Evolutionary conservation across 2,329 filamentous ascomycete genomes (phyloP).

Genomic region (Fusarium sp.): DNA sequence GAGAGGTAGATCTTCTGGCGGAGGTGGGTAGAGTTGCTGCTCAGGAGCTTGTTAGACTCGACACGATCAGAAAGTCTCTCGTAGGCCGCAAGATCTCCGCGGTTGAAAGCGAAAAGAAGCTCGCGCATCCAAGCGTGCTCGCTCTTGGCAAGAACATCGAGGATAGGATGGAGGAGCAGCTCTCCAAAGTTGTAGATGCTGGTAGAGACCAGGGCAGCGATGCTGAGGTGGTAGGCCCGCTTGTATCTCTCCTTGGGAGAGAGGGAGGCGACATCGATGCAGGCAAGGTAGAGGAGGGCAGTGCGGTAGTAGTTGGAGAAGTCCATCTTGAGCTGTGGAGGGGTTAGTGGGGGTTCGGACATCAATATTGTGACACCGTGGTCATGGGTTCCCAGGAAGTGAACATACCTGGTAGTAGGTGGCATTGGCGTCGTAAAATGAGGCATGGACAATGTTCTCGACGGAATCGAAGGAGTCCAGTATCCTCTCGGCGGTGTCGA

Average conservation of each 20-base stretch:
- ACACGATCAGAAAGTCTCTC: constrained; percentile 86
- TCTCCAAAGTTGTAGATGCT: constrained; percentile 99
- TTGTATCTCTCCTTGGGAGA: constrained; percentile 79
- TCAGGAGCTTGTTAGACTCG: constrained; percentile 80
- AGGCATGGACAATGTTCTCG: constrained; percentile 93
- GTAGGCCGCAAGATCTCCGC: constrained; percentile 89
- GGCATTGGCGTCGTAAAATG: constrained; percentile 95
- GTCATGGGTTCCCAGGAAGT: background rate
- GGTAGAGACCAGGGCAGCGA: constrained; percentile 92
- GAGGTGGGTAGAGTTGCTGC: constrained; percentile 83
- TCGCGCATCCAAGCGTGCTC: constrained; percentile 89
- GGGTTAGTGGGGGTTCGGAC: constrained; percentile 51
- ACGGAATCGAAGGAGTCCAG: constrained; percentile 94
- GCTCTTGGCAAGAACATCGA: constrained; percentile 80
- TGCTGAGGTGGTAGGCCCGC: constrained; percentile 91
- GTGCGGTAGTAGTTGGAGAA: constrained; percentile 98
- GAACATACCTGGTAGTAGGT: constrained; percentile 83
- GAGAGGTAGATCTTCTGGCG: constrained; percentile 99
- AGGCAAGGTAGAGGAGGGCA: constrained; percentile 96
- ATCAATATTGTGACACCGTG: background rate
- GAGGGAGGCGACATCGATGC: constrained; percentile 85
- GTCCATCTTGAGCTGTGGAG: constrained; percentile 76
- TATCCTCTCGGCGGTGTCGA: constrained; percentile 88
- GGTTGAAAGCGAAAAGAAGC: constrained; percentile 97
- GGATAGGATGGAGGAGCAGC: constrained; percentile 95